phyloP scores from a whole-genome alignment of 176 grass and related monocot genomes.

The Aegilops bicornis region DNA sequence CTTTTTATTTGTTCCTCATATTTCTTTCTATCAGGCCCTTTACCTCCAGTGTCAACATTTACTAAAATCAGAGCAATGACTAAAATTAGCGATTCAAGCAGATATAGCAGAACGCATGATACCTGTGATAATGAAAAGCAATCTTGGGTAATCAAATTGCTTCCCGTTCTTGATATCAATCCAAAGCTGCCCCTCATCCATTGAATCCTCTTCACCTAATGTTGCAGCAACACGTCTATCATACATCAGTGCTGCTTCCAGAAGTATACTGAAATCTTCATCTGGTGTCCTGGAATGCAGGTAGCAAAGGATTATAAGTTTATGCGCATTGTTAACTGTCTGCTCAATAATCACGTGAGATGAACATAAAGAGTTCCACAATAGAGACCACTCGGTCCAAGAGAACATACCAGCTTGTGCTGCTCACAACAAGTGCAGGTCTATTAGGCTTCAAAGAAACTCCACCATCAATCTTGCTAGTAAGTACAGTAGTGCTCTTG shows the following conservation, averaged over 20 bases:
- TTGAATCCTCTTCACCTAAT: conserved; percentile 80
- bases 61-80: too few relatives aligned
- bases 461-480: conserved; percentile 33
- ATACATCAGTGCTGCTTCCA: conserved; percentile 94
- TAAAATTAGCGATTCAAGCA: conserved; percentile 7
- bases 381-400: background rate
- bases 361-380: too few relatives aligned
- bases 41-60: too few relatives aligned
- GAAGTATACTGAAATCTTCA: conserved; percentile 96
- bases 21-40: too few relatives aligned
- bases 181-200: conserved; percentile 75
- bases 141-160: conserved; percentile 64
- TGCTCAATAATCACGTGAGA: background rate
- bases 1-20: too few relatives aligned
- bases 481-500: conserved; percentile 48
- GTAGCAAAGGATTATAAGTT: background rate
- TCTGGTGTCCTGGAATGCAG: conserved; percentile 79
- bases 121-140: conserved; percentile 94
- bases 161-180: conserved; percentile 67
- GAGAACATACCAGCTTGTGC: conserved; percentile 89
- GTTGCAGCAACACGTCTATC: conserved; percentile 79
- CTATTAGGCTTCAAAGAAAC: conserved; percentile 78
- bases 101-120: conserved; percentile 37
- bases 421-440: conserved; percentile 88
- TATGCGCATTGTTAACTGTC: background rate